A percentile compares a stretch with the other conserved stretches of the same genome.
Evolutionary conservation across 1,284 basidiomycete genomes (phyloP).

Genomic region (Austroboletus niveus): DNA sequence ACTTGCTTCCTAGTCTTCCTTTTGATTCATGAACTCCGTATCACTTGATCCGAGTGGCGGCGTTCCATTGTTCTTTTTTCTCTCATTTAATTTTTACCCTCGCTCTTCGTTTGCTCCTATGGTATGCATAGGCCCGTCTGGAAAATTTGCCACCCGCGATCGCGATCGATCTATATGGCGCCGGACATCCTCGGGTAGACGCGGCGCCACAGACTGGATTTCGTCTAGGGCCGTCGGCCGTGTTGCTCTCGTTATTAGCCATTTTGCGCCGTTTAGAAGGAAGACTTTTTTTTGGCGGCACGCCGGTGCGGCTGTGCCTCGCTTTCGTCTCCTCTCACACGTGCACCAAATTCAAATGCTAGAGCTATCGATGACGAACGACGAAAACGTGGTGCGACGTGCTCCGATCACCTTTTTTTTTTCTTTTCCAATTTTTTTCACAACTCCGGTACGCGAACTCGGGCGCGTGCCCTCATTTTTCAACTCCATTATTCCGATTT

Average conservation of each 20-base stretch:
- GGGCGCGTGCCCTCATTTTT: not conserved
- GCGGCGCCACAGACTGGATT: not conserved
- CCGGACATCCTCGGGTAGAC: not conserved
- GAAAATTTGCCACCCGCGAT: not conserved
- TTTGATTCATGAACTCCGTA: conserved; percentile 4
- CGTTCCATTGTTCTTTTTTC: conserved; percentile 1
- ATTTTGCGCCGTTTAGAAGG: not conserved
- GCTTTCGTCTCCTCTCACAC: not conserved
- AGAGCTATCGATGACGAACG: not conserved
- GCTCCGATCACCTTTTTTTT: not conserved
- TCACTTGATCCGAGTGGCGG: conserved; percentile 13
- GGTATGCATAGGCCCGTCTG: not conserved
- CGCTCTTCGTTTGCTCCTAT: not conserved
- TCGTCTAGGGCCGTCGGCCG: not conserved
- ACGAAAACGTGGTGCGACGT: not conserved
- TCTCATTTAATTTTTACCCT: not conserved
- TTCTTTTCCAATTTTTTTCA: not conserved
- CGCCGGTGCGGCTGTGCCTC: not conserved
- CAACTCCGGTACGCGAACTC: not conserved
- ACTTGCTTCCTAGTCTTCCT: conserved; percentile 1
- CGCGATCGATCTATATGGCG: not conserved
- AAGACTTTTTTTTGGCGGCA: not conserved
- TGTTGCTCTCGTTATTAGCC: not conserved
- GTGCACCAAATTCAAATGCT: not conserved
- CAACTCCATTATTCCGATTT: not conserved